Conservation (phyloP, 495 filamentous ascomycete species). For the Penicillium psychrofluorescens region DNA sequence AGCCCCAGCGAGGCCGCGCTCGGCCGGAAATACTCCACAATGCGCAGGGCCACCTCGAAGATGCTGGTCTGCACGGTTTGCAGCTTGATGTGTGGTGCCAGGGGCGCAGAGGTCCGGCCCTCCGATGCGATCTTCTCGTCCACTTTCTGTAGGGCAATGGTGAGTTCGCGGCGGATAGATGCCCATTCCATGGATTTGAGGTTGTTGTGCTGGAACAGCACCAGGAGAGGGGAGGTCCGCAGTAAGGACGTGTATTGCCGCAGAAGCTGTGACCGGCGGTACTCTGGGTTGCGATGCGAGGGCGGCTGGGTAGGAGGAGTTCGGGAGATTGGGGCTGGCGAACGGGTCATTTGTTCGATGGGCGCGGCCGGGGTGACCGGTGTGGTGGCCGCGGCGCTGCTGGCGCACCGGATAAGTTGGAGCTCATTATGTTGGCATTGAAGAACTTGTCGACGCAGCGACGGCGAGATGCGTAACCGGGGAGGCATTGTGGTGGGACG, state of each 20-base stretch:
- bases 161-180: constrained; percentile 75
- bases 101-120: constrained; percentile 29
- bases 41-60: constrained; percentile 71
- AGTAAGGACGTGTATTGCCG: constrained; percentile 90
- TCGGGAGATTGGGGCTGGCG: constrained; percentile 43
- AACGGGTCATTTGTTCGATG: constrained; percentile 45
- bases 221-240: constrained; percentile 77
- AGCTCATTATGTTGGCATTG: constrained; percentile 28
- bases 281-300: constrained; percentile 76
- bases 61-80: constrained; percentile 84
- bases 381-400: constrained; percentile 28
- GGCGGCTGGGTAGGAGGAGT: constrained; percentile 74
- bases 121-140: constrained; percentile 48
- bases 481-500: constrained; percentile 35
- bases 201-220: constrained; percentile 97
- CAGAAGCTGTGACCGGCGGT: constrained; percentile 90
- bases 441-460: constrained; percentile 26
- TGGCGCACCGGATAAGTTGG: constrained; percentile 23
- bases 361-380: constrained; percentile 43
- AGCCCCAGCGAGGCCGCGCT: constrained; percentile 22
- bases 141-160: constrained; percentile 57
- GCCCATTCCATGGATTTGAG: constrained; percentile 82
- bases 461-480: constrained; percentile 31
- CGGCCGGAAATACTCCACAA: constrained; percentile 82
- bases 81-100: constrained; percentile 58